phyloP scores from a whole-genome alignment of 768 basidiomycete species.

The Boletellus sp. region DNA sequence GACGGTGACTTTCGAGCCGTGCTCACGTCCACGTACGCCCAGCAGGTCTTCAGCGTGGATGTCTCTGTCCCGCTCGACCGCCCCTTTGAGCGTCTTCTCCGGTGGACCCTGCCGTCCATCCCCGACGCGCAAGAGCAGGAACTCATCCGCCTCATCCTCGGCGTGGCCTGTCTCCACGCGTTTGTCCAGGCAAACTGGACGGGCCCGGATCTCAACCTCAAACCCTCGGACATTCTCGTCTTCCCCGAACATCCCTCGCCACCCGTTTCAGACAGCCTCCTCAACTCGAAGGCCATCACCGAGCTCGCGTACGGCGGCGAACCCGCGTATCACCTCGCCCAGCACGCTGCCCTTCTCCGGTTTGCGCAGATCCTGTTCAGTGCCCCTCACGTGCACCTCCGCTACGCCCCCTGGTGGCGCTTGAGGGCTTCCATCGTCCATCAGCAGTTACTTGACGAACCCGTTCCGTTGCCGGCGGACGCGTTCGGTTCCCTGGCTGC shows the following conservation, averaged over 20 bases:
- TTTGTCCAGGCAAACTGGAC: conserved; percentile 97
- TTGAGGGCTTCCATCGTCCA: conserved; percentile 72
- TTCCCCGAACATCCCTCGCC: conserved; percentile 29
- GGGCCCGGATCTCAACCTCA: conserved; percentile 76
- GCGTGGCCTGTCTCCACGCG: conserved; percentile 78
- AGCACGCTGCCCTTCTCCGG: conserved; percentile 64
- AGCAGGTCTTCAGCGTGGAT: conserved; percentile 36
- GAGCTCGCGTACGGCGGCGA: conserved; percentile 85
- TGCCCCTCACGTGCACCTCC: conserved; percentile 45
- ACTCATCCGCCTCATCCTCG: conserved; percentile 57
- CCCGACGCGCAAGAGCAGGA: conserved; percentile 44
- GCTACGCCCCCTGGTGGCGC: conserved; percentile 74
- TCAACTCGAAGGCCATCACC: conserved; percentile 66
- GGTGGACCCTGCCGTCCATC: conserved; percentile 27
- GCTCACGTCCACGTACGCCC: conserved; percentile 45
- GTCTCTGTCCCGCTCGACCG: conserved; percentile 34
- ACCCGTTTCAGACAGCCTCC: conserved; percentile 39
- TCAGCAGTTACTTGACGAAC: conserved; percentile 75
- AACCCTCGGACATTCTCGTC: conserved; percentile 37
- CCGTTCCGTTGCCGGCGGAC: conserved; percentile 54
- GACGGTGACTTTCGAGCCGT: conserved; percentile 56
- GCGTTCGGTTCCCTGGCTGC: conserved; percentile 40
- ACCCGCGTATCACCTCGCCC: conserved; percentile 90
- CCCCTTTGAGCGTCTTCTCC: conserved; percentile 36
- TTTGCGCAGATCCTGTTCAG: conserved; percentile 70